Conservation (phyloP, 768 basidiomycete species). For the Candolleomyces eurysporus region DNA sequence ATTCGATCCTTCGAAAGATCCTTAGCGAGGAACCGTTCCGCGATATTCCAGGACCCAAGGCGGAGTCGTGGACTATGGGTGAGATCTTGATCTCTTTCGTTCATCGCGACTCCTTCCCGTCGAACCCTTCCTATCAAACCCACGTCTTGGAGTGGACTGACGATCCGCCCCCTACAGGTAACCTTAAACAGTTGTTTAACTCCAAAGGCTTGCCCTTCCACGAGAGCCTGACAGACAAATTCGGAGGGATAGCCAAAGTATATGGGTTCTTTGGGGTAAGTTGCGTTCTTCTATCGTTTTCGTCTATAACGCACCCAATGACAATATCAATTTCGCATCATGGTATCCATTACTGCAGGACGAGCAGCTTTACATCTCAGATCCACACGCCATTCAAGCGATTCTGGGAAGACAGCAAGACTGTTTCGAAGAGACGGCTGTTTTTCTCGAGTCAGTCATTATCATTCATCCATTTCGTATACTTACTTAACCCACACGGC, state of each 20-base stretch:
- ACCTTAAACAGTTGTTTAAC: slow-evolving; percentile 42
- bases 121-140: too few species aligned
- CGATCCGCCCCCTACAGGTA: slow-evolving; percentile 20
- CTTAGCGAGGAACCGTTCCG: too few species aligned
- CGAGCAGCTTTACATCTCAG: slow-evolving; percentile 48
- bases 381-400: slow-evolving; percentile 46
- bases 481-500: too few species aligned
- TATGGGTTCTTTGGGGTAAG: slow-evolving; percentile 47
- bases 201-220: slow-evolving; percentile 43
- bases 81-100: too few species aligned
- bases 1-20: too few species aligned
- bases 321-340: not conserved
- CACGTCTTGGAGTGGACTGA: too few species aligned
- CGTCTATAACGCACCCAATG: not conserved
- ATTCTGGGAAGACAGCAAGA: slow-evolving; percentile 49
- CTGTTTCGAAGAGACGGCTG: slow-evolving; percentile 43
- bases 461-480: not conserved
- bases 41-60: too few species aligned
- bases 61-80: too few species aligned
- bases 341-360: slow-evolving; percentile 26
- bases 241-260: slow-evolving; percentile 44
- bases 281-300: not conserved
- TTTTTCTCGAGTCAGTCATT: slow-evolving; percentile 41
- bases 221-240: slow-evolving; percentile 33
- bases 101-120: too few species aligned